A percentile compares a stretch with the other conserved stretches of the same genome.
phyloP scores from a whole-genome alignment of 2,329 filamentous ascomycete species.

The Stromatinia cepivora region DNA sequence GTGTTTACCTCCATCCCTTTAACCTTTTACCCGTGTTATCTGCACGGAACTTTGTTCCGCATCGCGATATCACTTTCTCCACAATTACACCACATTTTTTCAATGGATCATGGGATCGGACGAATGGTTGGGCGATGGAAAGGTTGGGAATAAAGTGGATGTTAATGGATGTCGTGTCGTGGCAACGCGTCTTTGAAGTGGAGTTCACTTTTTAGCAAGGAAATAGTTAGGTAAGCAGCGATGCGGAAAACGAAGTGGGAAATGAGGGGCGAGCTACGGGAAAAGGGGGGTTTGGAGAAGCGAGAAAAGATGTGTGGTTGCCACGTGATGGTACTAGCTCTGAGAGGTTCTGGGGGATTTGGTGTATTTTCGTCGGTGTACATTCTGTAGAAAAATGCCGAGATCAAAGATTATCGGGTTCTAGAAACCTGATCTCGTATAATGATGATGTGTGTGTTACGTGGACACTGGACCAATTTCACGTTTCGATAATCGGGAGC shows the following conservation, averaged over 20 bases:
- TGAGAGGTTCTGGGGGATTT: too few relatives aligned
- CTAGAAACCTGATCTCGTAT: too few relatives aligned
- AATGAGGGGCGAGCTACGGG: neutral
- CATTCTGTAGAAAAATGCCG: too few relatives aligned
- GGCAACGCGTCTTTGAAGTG: slow-evolving; percentile 9
- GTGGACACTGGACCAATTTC: too few relatives aligned
- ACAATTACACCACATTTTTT: neutral
- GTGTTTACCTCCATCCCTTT: neutral
- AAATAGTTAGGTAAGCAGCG: slow-evolving; percentile 1
- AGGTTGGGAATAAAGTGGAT: neutral
- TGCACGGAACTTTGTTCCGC: neutral
- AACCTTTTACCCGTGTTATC: neutral
- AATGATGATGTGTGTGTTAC: too few relatives aligned
- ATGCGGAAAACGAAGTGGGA: neutral
- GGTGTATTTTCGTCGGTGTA: too few relatives aligned
- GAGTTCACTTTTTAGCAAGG: neutral
- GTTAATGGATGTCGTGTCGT: neutral
- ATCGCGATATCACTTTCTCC: neutral
- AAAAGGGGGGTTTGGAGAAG: neutral
- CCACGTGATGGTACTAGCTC: too few relatives aligned
- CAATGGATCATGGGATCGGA: neutral
- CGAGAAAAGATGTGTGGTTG: neutral
- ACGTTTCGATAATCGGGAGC: too few relatives aligned
- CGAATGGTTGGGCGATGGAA: neutral
- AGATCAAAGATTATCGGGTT: too few relatives aligned